phyloP scores from a whole-genome alignment of 257 asterid species.

The Solanum commersonii region DNA sequence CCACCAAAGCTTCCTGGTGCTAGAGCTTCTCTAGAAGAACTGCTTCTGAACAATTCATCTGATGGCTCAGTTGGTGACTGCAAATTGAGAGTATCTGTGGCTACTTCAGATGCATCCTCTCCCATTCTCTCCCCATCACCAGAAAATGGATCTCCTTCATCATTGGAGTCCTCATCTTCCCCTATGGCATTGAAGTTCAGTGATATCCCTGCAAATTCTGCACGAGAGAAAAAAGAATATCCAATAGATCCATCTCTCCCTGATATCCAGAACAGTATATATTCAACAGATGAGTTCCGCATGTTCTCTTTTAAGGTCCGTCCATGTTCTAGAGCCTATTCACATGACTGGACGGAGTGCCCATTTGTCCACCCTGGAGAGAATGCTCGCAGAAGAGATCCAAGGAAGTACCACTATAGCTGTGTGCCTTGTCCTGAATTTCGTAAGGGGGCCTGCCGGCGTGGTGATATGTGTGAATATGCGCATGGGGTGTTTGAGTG shows the following conservation, averaged over 20 bases:
- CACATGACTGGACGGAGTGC: conserved; percentile 98
- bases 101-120: conserved; percentile 48
- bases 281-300: conserved; percentile 83
- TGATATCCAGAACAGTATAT: conserved; percentile 75
- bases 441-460: conserved; percentile 82
- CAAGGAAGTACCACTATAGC: conserved; percentile 84
- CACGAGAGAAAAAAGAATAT: conserved; percentile 67
- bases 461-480: conserved; percentile 98
- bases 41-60: conserved; percentile 47
- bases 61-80: conserved; percentile 57
- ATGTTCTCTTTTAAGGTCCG: conserved; percentile 91
- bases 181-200: conserved; percentile 29
- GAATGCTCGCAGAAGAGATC: conserved; percentile 93
- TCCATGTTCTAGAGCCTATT: conserved; percentile 95
- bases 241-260: conserved; percentile 93
- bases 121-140: conserved; percentile 62
- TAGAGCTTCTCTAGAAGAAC: conserved; percentile 46
- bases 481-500: conserved; percentile 98
- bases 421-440: conserved; percentile 99
- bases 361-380: conserved; percentile 98
- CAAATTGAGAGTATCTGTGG: conserved; percentile 21
- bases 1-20: conserved; percentile 44
- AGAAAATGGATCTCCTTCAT: conserved; percentile 68
- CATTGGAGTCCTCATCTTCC: conserved; percentile 35
- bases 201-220: conserved; percentile 30